phyloP scores from a whole-genome alignment of 352 stramenopile genomes.

The Phytophthora syringae region DNA sequence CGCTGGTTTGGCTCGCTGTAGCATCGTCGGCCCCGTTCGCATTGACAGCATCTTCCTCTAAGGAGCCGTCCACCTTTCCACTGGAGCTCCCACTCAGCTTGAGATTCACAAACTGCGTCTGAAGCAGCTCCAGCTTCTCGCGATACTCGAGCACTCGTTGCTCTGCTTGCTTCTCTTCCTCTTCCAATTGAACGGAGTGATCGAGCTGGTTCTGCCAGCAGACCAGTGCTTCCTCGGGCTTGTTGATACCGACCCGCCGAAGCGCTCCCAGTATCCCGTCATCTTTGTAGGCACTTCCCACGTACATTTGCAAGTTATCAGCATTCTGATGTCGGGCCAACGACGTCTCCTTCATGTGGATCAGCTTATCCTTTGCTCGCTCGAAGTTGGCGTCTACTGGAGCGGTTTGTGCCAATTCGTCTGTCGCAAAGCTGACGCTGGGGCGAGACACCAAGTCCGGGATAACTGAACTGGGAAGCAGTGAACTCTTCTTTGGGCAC shows the following conservation, averaged over 20 bases:
- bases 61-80: slow-evolving; percentile 28
- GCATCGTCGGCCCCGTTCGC: slow-evolving; percentile 20
- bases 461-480: neutral
- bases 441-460: neutral
- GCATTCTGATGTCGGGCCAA: slow-evolving; percentile 60
- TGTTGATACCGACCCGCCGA: slow-evolving; percentile 82
- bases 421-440: slow-evolving; percentile 8
- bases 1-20: slow-evolving; percentile 35
- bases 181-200: slow-evolving; percentile 71
- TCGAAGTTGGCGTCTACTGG: slow-evolving; percentile 53
- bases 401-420: slow-evolving; percentile 12
- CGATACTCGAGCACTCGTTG: slow-evolving; percentile 65
- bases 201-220: slow-evolving; percentile 86
- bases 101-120: slow-evolving; percentile 70
- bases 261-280: slow-evolving; percentile 75
- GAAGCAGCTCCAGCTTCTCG: slow-evolving; percentile 61
- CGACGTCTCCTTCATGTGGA: slow-evolving; percentile 79
- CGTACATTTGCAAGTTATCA: slow-evolving; percentile 69
- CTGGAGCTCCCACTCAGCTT: slow-evolving; percentile 67
- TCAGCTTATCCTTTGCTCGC: slow-evolving; percentile 73
- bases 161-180: slow-evolving; percentile 66
- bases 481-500: slow-evolving; percentile 9
- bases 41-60: slow-evolving; percentile 9
- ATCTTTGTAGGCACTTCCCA: slow-evolving; percentile 77
- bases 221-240: slow-evolving; percentile 69